Conservation (phyloP, 306 rosid genomes). For the Amphicarpaea edgeworthii region DNA sequence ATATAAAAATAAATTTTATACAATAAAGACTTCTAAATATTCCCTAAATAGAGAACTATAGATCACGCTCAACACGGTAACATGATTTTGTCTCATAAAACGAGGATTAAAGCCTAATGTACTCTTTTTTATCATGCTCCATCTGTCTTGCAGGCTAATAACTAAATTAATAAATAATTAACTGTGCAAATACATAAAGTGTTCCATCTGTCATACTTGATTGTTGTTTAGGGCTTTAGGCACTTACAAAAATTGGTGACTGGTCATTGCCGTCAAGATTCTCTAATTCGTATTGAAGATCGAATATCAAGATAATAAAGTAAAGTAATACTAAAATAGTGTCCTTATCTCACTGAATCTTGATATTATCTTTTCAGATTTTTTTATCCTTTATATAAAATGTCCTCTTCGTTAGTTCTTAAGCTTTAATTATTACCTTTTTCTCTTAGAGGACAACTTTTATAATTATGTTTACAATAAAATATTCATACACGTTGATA, state of each 20-base stretch:
- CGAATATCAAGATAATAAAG: not conserved
- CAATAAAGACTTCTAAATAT: too few species aligned
- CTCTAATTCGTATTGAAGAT: not conserved
- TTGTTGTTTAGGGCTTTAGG: conserved; percentile 11
- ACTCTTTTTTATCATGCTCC: too few species aligned
- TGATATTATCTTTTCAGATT: not conserved
- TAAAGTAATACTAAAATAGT: not conserved
- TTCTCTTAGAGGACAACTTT: too few species aligned
- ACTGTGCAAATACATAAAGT: not conserved
- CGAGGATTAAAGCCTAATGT: not conserved
- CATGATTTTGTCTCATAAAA: not conserved
- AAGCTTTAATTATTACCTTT: not conserved
- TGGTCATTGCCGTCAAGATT: not conserved
- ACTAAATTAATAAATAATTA: not conserved
- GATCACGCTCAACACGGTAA: too few species aligned
- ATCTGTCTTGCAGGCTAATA: not conserved
- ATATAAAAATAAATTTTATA: too few species aligned
- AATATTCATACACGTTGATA: too few species aligned
- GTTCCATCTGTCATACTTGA: not conserved
- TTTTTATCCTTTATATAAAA: not conserved
- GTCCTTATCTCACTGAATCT: conserved; percentile 16
- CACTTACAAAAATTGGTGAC: not conserved
- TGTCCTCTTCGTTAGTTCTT: not conserved
- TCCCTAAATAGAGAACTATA: too few species aligned
- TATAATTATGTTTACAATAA: too few species aligned